phyloP scores from a whole-genome alignment of 2,329 filamentous ascomycete genomes.

The Exophiala spinifera region DNA sequence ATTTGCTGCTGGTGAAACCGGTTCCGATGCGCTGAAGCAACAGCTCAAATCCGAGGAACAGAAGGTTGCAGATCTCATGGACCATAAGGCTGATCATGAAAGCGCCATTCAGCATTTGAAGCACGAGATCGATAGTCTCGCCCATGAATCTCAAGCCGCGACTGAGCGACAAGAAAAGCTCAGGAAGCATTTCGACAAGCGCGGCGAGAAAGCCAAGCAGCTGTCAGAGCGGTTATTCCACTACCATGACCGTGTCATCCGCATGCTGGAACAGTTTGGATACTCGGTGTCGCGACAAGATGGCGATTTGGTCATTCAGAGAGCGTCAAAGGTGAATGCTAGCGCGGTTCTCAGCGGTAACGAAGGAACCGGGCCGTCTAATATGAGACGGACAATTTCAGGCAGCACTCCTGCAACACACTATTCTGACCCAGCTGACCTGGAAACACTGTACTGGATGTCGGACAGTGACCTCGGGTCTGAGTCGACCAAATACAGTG shows the following conservation, averaged over 20 bases:
- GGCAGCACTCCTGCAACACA: conserved; percentile 53
- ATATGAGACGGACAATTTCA: conserved; percentile 46
- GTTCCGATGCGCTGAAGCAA: conserved; percentile 73
- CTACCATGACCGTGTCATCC: conserved; percentile 78
- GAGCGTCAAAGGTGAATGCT: conserved; percentile 56
- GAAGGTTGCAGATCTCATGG: conserved; percentile 63
- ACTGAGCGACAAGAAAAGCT: conserved; percentile 35
- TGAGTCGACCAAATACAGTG: conserved; percentile 70
- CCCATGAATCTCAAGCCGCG: conserved; percentile 51
- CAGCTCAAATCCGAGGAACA: conserved; percentile 72
- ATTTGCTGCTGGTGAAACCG: conserved; percentile 78
- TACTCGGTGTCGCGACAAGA: conserved; percentile 76
- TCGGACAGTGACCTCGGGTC: conserved; percentile 61
- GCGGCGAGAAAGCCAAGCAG: conserved; percentile 72
- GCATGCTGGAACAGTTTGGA: conserved; percentile 80
- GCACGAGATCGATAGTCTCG: conserved; percentile 67
- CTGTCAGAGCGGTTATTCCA: conserved; percentile 78
- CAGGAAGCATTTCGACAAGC: conserved; percentile 62
- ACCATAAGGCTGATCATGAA: conserved; percentile 70
- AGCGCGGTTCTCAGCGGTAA: conserved; percentile 44
- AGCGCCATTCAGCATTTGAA: conserved; percentile 73
- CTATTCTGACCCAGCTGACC: conserved; percentile 61
- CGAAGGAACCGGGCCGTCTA: conserved; percentile 22
- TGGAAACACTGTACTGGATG: conserved; percentile 80
- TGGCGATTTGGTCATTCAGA: conserved; percentile 70